Evolutionary conservation across 805 yeast genomes (phyloP).

Genomic region (Wickerhamiella lipophila): DNA sequence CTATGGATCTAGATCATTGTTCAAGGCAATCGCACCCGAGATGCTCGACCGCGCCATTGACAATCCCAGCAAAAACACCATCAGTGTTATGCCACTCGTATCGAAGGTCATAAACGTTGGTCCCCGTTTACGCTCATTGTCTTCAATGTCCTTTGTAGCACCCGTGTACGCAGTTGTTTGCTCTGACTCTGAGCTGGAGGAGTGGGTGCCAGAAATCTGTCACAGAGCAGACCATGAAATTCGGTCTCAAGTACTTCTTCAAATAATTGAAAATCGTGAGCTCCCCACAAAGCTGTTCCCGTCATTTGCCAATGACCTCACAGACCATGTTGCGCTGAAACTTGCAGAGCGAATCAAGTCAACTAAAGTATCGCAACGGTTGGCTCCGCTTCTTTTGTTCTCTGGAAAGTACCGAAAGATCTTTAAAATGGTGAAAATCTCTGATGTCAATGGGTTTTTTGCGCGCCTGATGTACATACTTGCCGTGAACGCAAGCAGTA

Average conservation of each 20-base stretch:
- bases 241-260: background rate
- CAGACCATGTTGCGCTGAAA: background rate
- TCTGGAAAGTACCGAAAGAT: background rate
- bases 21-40: conserved; percentile 7
- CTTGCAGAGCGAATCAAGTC: background rate
- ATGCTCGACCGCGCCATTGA: conserved; percentile 3
- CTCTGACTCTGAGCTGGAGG: background rate
- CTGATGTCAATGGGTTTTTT: background rate
- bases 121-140: background rate
- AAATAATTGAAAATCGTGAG: background rate
- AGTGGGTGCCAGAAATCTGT: background rate
- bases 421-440: background rate
- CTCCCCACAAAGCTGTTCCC: conserved; percentile 1
- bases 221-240: background rate
- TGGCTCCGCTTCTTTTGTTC: background rate
- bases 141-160: background rate
- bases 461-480: background rate
- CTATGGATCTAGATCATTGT: background rate
- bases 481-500: background rate
- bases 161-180: background rate
- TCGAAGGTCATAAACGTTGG: background rate
- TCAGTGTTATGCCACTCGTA: background rate
- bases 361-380: background rate
- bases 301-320: background rate
- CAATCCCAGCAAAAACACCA: background rate